These are phyloP conservation scores for Noccaea bulbosa DNA, from an alignment of 345 rosid genomes.

Conservation along the genomic window DNA sequence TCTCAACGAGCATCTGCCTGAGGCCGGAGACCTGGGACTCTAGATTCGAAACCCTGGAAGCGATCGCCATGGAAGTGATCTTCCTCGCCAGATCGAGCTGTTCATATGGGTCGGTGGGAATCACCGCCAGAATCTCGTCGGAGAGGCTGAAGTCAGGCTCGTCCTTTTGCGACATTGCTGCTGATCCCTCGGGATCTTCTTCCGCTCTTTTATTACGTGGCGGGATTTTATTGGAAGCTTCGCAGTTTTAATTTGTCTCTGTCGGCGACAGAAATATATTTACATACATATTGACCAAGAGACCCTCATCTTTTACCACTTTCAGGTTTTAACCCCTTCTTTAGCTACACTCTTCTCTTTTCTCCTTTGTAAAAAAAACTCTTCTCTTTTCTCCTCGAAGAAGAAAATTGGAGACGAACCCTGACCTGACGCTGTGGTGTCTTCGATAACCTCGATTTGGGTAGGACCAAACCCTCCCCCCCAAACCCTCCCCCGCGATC, in stretches of 20 bases:
- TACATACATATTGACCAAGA: neutral
- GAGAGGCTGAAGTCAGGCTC: constrained; percentile 64
- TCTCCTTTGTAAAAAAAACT: no score
- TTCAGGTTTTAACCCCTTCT: constrained; percentile 57
- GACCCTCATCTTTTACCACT: constrained; percentile 38
- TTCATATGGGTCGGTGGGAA: constrained; percentile 88
- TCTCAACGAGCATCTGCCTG: constrained; percentile 59
- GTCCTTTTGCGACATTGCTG: constrained; percentile 37
- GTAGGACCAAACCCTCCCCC: no score
- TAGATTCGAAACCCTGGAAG: constrained; percentile 84
- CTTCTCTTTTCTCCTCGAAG: no score
- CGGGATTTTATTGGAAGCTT: constrained; percentile 16
- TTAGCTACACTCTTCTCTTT: no score
- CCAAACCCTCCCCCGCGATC: no score
- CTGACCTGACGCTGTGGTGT: no score
- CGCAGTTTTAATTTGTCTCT: no score
- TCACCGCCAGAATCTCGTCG: constrained; percentile 78
- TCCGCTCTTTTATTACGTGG: constrained; percentile 16
- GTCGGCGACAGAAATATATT: neutral
- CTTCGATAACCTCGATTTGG: no score
- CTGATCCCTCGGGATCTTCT: constrained; percentile 28
- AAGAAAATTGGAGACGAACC: no score
- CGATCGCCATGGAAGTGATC: constrained; percentile 95
- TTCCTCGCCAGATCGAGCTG: constrained; percentile 96
- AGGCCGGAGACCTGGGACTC: constrained; percentile 66